phyloP scores from a whole-genome alignment of 331 rosid species.

The Saraca asoca region DNA sequence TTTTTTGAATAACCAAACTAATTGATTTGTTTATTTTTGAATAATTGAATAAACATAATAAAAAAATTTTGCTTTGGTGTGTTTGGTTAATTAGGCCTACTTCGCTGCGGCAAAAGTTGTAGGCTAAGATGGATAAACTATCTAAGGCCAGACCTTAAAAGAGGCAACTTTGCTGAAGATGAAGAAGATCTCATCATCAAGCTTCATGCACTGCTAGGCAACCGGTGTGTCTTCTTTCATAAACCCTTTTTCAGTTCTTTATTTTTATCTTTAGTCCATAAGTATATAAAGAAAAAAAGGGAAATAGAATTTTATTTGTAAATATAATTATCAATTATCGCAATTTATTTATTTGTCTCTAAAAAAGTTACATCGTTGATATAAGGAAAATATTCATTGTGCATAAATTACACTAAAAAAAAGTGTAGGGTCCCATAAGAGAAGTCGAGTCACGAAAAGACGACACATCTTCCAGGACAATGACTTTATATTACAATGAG shows the following conservation, averaged over 20 bases:
- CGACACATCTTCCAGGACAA: too few species aligned
- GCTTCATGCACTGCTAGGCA: constrained; percentile 84
- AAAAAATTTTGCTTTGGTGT: not conserved
- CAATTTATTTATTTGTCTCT: not conserved
- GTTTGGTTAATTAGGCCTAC: constrained; percentile 57
- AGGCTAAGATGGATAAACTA: constrained; percentile 81
- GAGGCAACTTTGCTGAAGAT: constrained; percentile 77
- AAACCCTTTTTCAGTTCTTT: not conserved
- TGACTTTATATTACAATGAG: too few species aligned
- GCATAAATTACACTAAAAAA: too few species aligned
- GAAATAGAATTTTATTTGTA: not conserved
- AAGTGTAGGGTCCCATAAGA: too few species aligned
- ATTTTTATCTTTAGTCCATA: not conserved
- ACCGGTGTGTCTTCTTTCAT: constrained; percentile 44
- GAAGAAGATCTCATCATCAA: constrained; percentile 86
- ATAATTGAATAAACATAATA: not conserved
- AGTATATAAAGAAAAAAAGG: not conserved
- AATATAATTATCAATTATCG: not conserved
- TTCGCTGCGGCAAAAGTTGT: constrained; percentile 80
- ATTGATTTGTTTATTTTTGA: too few species aligned
- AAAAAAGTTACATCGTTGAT: not conserved
- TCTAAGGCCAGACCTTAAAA: constrained; percentile 73
- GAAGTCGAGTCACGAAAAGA: too few species aligned
- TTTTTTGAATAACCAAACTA: too few species aligned
- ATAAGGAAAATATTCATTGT: not conserved